Base-by-base conservation (phyloP, 192 early-diverging fungal species). In the Gamsiella multidivaricata region DNA sequence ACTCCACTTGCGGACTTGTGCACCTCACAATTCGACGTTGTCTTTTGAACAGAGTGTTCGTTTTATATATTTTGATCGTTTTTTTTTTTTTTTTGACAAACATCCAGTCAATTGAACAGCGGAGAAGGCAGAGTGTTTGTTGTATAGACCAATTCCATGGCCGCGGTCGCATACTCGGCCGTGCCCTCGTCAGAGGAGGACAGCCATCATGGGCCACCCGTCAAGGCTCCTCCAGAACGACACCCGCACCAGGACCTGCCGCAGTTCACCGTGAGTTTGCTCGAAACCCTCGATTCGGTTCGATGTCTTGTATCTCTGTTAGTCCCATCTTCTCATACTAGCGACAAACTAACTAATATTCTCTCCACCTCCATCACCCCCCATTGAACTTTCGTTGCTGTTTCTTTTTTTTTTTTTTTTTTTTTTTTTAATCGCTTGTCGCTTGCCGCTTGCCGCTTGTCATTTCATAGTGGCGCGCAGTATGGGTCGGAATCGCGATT, bases 401-500 rank as follows among this genome's bases (percentile, higher is more conserved):
- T 39, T 53, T 28, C 32, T 34, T 23, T 42, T 9, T 23, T 46
- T 58, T 9, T 42, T 36, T 28, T 32, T 51, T 31, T 17, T 39
- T 49, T 2, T 33, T 14, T 15, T 17, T 65, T 31, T 20, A 37
- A 17, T 26, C 61, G 29, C 45, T 51, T 34, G 34, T 0, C 32
- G n/a, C n/a, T n/a, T n/a, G n/a, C n/a, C n/a, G n/a, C n/a, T 22
- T 1, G 23, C 39, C 5, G 26, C 34, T 59, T 41, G 2, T 15
- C 3, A 17, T 42, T 32, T 34, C 7, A 15, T 66, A 86, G 85
- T 80, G 76, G 70, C 73, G 87, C 18, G 66, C 87, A 2, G 83
- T 91, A 0, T 36, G 82, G 17, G 90, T 88, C 18, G 91, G 91
- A 5, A 80, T 93, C 28, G 29, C 81, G 18, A 90, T 93, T 51